Base-by-base conservation (phyloP, 495 filamentous ascomycete genomes). In the Lasiosphaeriaceae sp. region DNA sequence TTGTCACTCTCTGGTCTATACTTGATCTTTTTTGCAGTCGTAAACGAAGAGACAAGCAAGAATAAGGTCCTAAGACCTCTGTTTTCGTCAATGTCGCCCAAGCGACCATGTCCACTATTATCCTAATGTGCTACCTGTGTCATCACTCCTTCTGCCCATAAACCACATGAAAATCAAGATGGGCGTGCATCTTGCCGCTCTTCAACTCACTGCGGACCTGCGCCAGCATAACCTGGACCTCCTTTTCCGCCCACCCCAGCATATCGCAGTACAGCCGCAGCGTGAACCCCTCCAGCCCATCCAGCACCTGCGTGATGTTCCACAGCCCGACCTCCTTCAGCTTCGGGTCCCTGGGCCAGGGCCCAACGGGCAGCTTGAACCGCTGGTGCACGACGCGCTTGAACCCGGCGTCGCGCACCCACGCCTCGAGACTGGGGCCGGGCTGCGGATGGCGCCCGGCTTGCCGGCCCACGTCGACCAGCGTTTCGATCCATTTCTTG, bases 281-380 rank as follows among this genome's bases (percentile, higher is more conserved):
- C 16, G 66, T 69, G 50, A 78, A 72, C 7, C 59, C 74, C 57
- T 78, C 68, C 24, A 79, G 56, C 34, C 71, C 72, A 47, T 76
- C 74, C 50, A 70, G 58, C 26, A 70, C 57, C 60, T 77, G 71
- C 24, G 67, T 65, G 21, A 71, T 62, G 24, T 65, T 60, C 31
- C 66, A 74, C 37, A 66, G 39, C 16, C 84, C 83, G 34, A 85
- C 59, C n/a, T 69, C 66, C 43, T 74, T 80, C 20, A 81, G 41
- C 16, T 69, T 71, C 20, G 71, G 71, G 54, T 88, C 79, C 47
- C 73, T 72, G 0, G 83, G 73, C 83, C 81, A 85, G 3, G 77
- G 67, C 39, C 83, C 85, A 8, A 74, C 71, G 2, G 85, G 85
- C 17, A 81, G 65, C 57, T 82, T 82, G 58, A 77, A 80, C 21